Percentiles rank a stretch among this genome's conserved stretches.
These are phyloP conservation scores for Inonotus obliquus DNA, from an alignment of 1,284 basidiomycete genomes.

Conservation along the genomic window DNA sequence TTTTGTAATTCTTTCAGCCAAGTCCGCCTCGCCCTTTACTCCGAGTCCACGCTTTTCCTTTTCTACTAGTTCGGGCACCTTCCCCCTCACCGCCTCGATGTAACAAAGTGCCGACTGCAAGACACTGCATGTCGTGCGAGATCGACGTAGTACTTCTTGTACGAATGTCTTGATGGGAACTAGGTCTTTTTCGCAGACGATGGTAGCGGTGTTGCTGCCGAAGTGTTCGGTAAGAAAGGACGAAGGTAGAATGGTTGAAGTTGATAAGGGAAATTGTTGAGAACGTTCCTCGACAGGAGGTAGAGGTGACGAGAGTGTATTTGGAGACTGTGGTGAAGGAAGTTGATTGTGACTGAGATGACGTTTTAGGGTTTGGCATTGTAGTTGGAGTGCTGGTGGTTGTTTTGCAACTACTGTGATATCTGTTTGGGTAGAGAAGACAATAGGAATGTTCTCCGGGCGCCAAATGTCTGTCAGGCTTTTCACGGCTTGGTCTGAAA, in stretches of 20 bases:
- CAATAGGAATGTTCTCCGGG: conserved; percentile 60
- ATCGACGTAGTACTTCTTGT: conserved; percentile 71
- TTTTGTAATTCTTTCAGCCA: conserved; percentile 41
- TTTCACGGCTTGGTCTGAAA: conserved; percentile 69
- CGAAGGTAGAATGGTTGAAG: conserved; percentile 17
- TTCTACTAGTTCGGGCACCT: conserved; percentile 54
- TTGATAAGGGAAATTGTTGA: conserved; percentile 20
- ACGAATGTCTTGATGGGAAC: conserved; percentile 67
- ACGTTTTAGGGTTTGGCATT: conserved; percentile 11
- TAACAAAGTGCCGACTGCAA: conserved; percentile 78
- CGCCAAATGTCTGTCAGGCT: conserved; percentile 72
- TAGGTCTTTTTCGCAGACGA: conserved; percentile 30
- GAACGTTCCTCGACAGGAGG: conserved; percentile 27
- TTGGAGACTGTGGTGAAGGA: not conserved
- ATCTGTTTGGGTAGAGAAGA: conserved; percentile 46
- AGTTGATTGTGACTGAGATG: conserved; percentile 16
- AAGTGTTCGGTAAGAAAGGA: conserved; percentile 21
- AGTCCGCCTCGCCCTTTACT: conserved; percentile 35
- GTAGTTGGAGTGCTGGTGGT: conserved; percentile 22
- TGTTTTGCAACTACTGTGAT: conserved; percentile 26
- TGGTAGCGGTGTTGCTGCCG: conserved; percentile 19
- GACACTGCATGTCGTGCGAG: conserved; percentile 68
- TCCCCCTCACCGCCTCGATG: conserved; percentile 64
- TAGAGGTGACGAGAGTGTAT: conserved; percentile 28
- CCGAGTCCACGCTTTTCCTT: conserved; percentile 43